Percentiles rank a stretch among this genome's conserved stretches.
phyloP scores from a whole-genome alignment of 1,139 yeast genomes.

The Keqinozyma sinolaborantium region DNA sequence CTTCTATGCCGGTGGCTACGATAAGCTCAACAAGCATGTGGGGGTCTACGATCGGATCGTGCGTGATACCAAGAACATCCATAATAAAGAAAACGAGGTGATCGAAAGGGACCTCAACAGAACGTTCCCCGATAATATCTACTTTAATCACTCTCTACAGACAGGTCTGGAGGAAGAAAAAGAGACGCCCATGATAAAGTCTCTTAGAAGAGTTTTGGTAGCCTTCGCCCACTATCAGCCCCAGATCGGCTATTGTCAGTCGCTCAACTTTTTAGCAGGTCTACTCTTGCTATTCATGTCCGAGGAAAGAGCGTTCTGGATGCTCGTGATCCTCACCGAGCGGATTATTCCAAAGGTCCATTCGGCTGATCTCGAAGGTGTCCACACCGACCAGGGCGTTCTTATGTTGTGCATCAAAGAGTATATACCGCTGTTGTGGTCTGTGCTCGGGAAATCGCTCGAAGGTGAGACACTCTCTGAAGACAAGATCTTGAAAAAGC shows the following conservation, averaged over 20 bases:
- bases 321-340: conserved; percentile 87
- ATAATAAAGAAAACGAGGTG: conserved; percentile 78
- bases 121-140: conserved; percentile 89
- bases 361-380: conserved; percentile 87
- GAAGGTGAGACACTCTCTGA: conserved; percentile 47
- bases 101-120: conserved; percentile 90
- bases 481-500: conserved; percentile 61
- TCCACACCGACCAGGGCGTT: conserved; percentile 93
- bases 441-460: conserved; percentile 38
- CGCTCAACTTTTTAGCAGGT: conserved; percentile 89
- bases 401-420: conserved; percentile 83
- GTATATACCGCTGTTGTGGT: conserved; percentile 81
- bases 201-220: conserved; percentile 74
- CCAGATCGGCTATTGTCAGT: conserved; percentile 92
- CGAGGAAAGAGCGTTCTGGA: conserved; percentile 92
- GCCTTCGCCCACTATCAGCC: conserved; percentile 89
- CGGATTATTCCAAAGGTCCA: conserved; percentile 88
- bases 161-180: conserved; percentile 2
- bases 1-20: conserved; percentile 90
- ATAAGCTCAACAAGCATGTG: conserved; percentile 59
- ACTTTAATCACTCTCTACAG: conserved; percentile 43
- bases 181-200: conserved; percentile 64
- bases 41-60: conserved; percentile 74
- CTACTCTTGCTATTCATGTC: conserved; percentile 74
- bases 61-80: conserved; percentile 45